These are phyloP conservation scores for Trypanosoma platydactyli DNA, from an alignment of 208 protist genomes.

Conservation along the genomic window DNA sequence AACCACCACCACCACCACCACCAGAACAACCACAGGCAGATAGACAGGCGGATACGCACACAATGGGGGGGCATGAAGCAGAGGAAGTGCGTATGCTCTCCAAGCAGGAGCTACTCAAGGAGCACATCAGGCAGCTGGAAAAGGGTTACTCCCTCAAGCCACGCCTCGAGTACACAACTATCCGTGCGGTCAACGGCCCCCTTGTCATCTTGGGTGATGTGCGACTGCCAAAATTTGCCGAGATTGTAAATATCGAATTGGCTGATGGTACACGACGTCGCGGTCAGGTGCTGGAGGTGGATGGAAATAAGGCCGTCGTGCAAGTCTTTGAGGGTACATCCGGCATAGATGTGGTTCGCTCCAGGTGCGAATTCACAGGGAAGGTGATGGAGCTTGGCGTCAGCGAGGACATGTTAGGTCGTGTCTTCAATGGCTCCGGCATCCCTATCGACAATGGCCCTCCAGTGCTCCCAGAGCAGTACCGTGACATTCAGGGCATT, in stretches of 20 bases:
- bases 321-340: conserved; percentile 99
- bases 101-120: conserved; percentile 84
- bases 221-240: conserved; percentile 97
- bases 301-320: conserved; percentile 98
- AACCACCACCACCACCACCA: no score
- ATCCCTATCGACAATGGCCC: conserved; percentile 99
- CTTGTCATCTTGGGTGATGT: conserved; percentile 99
- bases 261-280: conserved; percentile 93
- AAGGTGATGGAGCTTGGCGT: conserved; percentile 99
- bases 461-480: conserved; percentile 98
- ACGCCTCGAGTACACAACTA: conserved; percentile 98
- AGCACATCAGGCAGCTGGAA: conserved; percentile 75
- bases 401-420: conserved; percentile 99
- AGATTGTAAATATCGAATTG: conserved; percentile 99
- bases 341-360: conserved; percentile 97
- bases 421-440: conserved; percentile 99
- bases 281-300: conserved; percentile 99
- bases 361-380: conserved; percentile 98
- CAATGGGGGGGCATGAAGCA: conserved; percentile 27
- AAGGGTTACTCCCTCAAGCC: conserved; percentile 82
- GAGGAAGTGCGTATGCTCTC: conserved; percentile 64
- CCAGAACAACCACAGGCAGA: not conserved
- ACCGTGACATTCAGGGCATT: conserved; percentile 98
- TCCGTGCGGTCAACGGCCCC: conserved; percentile 99
- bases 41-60: not conserved